Conservation (phyloP, 2,329 filamentous ascomycete genomes). For the Dryadomyces quercivorus region DNA sequence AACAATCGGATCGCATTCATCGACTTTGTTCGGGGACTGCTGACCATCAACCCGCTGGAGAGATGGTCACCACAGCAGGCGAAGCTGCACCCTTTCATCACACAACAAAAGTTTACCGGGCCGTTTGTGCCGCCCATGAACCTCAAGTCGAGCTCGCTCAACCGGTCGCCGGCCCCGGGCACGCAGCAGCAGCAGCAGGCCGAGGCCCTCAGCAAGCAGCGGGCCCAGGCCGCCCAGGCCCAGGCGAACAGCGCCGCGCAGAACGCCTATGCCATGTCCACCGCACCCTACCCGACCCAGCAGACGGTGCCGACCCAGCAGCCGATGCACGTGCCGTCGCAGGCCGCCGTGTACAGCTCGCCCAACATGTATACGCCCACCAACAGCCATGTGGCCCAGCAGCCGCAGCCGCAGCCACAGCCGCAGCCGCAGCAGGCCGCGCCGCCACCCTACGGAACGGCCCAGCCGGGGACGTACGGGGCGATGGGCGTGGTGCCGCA, state of each 20-base stretch:
- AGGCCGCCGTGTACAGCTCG: constrained; percentile 62
- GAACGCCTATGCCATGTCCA: constrained; percentile 47
- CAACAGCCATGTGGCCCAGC: constrained; percentile 33
- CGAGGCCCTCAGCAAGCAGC: constrained; percentile 85
- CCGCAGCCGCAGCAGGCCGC: constrained; percentile 44
- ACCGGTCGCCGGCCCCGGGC: constrained; percentile 79
- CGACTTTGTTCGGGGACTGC: constrained; percentile 85
- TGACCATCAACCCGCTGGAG: constrained; percentile 92
- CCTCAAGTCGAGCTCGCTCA: constrained; percentile 73
- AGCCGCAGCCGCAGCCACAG: constrained; percentile 33
- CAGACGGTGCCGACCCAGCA: constrained; percentile 14
- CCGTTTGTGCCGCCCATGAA: constrained; percentile 97
- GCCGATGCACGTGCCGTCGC: constrained; percentile 7
- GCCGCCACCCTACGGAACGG: constrained; percentile 47
- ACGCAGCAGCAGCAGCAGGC: constrained; percentile 94
- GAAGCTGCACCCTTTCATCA: constrained; percentile 95
- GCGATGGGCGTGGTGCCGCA: constrained; percentile 55
- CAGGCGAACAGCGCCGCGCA: constrained; percentile 59
- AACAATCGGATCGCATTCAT: constrained; percentile 96
- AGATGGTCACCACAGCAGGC: constrained; percentile 97
- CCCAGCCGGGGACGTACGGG: constrained; percentile 47
- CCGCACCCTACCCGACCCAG: constrained; percentile 27
- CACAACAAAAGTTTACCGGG: constrained; percentile 91
- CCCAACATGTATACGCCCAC: constrained; percentile 54
- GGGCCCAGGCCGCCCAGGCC: constrained; percentile 61